Evolutionary conservation across 2,329 filamentous ascomycete species (phyloP).

Genomic region (Drechslerella dactyloides): DNA sequence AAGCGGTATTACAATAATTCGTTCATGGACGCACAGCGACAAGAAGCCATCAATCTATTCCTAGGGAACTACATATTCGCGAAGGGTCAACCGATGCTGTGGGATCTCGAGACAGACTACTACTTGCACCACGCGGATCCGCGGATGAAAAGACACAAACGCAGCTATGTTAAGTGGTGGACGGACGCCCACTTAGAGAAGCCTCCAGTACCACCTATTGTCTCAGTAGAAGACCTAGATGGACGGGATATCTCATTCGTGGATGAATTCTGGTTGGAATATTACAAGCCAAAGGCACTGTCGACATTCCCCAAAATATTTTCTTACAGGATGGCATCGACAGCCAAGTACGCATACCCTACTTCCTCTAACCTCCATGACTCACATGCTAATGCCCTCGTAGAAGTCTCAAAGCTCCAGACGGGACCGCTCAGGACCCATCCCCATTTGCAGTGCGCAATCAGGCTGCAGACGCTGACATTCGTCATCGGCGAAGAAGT

Average conservation of each 20-base stretch:
- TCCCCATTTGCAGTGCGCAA: slow-evolving; percentile 67
- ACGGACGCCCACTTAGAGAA: slow-evolving; percentile 74
- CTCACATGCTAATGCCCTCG: slow-evolving; percentile 53
- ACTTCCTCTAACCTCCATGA: slow-evolving; percentile 60
- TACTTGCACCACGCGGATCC: slow-evolving; percentile 92
- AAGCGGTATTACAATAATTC: slow-evolving; percentile 99
- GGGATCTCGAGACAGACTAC: slow-evolving; percentile 94
- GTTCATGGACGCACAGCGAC: slow-evolving; percentile 94
- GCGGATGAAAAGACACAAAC: slow-evolving; percentile 63
- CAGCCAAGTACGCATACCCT: slow-evolving; percentile 79
- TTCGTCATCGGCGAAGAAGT: slow-evolving; percentile 28
- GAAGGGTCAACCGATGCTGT: slow-evolving; percentile 89
- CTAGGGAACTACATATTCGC: slow-evolving; percentile 92
- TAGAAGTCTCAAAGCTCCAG: slow-evolving; percentile 68
- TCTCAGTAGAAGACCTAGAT: slow-evolving; percentile 53
- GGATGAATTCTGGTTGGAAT: slow-evolving; percentile 85
- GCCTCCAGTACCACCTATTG: slow-evolving; percentile 62
- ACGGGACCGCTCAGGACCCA: slow-evolving; percentile 90
- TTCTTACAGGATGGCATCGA: slow-evolving; percentile 88
- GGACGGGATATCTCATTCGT: slow-evolving; percentile 34
- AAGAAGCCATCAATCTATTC: slow-evolving; percentile 97
- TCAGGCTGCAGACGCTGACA: slow-evolving; percentile 55
- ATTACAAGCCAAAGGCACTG: slow-evolving; percentile 85
- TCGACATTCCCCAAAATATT: slow-evolving; percentile 94
- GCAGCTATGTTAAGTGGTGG: slow-evolving; percentile 89